A percentile compares a stretch with the other conserved stretches of the same genome.
Evolutionary conservation across 805 yeast genomes (phyloP).

Genomic region (Kuraishia ogatae): DNA sequence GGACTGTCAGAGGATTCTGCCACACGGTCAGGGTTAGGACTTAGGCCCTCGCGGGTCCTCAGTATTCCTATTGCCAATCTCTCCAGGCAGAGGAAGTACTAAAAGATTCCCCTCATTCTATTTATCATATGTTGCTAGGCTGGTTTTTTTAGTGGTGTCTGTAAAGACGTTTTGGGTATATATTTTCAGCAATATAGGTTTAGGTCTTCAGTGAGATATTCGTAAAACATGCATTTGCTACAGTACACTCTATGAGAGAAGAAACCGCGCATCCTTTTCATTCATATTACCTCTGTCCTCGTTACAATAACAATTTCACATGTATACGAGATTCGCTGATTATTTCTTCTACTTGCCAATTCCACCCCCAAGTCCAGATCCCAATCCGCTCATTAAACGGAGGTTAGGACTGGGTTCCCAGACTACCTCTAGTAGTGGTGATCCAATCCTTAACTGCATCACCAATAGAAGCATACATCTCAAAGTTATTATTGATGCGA

Average conservation of each 20-base stretch:
- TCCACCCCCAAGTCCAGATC: background rate
- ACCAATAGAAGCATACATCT: conserved; percentile 21
- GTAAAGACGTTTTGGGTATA: background rate
- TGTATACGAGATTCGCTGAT: too few relatives aligned
- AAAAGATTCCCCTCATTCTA: background rate
- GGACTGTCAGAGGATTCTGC: background rate
- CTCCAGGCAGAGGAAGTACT: conserved; percentile 2
- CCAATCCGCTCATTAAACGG: background rate
- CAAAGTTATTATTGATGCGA: conserved; percentile 24
- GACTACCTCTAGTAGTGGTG: conserved; percentile 10
- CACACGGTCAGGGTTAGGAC: background rate
- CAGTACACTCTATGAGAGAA: too few relatives aligned
- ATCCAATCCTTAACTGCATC: conserved; percentile 29
- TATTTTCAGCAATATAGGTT: background rate
- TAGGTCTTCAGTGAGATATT: background rate
- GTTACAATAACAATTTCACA: too few relatives aligned
- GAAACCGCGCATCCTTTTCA: too few relatives aligned
- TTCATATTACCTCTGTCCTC: too few relatives aligned
- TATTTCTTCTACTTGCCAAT: background rate
- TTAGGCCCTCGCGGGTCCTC: conserved; percentile 13
- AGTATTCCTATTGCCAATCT: conserved; percentile 24
- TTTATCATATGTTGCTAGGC: background rate
- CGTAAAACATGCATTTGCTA: background rate
- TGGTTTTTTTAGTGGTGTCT: background rate
- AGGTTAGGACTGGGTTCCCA: background rate